These are phyloP conservation scores for Scedosporium dehoogii DNA, from an alignment of 2,329 filamentous ascomycete genomes.

Conservation along the genomic window DNA sequence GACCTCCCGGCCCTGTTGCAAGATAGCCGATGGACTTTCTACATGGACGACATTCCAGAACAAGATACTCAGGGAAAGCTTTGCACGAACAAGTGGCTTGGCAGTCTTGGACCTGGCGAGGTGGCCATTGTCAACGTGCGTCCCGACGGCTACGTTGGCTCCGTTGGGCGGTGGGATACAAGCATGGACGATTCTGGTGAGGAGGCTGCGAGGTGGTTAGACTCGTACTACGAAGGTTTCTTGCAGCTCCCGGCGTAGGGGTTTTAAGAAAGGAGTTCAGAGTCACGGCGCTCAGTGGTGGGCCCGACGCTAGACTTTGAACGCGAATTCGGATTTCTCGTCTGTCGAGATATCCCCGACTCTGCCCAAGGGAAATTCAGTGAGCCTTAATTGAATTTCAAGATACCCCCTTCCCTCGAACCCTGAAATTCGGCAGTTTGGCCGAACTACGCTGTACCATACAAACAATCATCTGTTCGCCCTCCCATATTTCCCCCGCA, in stretches of 20 bases:
- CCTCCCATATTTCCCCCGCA: not conserved
- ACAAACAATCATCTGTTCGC: not conserved
- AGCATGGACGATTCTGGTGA: slow-evolving; percentile 39
- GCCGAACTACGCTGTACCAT: not conserved
- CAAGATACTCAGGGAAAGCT: slow-evolving; percentile 39
- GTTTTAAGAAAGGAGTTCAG: not conserved
- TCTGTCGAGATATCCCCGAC: too few relatives aligned
- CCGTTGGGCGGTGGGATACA: slow-evolving; percentile 44
- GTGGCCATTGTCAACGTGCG: slow-evolving; percentile 58
- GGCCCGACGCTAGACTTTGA: too few relatives aligned
- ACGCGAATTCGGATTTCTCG: too few relatives aligned
- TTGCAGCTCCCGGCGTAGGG: slow-evolving; percentile 32
- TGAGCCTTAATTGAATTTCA: too few relatives aligned
- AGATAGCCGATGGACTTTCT: slow-evolving; percentile 61
- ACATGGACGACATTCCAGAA: slow-evolving; percentile 55
- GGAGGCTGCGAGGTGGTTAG: slow-evolving; percentile 43
- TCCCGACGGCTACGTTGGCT: slow-evolving; percentile 66
- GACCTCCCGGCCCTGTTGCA: slow-evolving; percentile 54
- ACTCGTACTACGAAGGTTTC: slow-evolving; percentile 44
- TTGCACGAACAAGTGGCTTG: slow-evolving; percentile 63
- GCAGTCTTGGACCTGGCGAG: slow-evolving; percentile 43
- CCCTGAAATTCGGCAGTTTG: not conserved
- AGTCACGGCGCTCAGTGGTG: too few relatives aligned
- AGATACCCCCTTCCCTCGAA: too few relatives aligned
- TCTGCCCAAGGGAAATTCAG: too few relatives aligned